Evolutionary conservation across 2,329 filamentous ascomycete genomes (phyloP), one percentile per base, ranked within the genome.

Genomic region (Cladosporium phlei): DNA sequence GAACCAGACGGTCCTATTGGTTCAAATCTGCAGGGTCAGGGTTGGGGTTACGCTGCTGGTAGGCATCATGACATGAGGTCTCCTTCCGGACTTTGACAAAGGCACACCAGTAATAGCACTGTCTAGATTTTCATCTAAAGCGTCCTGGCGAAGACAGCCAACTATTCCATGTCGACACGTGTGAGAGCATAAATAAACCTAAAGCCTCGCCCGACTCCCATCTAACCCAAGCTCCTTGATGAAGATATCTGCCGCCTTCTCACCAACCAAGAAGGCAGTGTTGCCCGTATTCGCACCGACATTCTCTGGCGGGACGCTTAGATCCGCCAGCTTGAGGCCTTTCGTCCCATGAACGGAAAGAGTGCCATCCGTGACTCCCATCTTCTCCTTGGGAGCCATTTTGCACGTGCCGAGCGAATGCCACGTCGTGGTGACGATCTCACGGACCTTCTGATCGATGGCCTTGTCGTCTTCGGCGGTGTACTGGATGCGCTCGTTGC

Each of bases 271-370:
- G 44, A 73, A 58, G 1, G 71, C 70, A 1, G 69, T 72, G 29
- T 72, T 70, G 45, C 71, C 69, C 2, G 71, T 73, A 49, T 74
- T 74, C 0, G 66, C 69, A 3, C 66, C 71, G 4, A 74, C 69
- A 48, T 70, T 70, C 48, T 65, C 57, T 1, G 69, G 68, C 5
- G 63, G 60, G 4, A 69, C 63, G 50, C 57, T 64, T 53, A 74
- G 39, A 63, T 75, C 72, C 7, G 65, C 68, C 46, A 73, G 52
- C 58, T 73, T 73, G 50, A 71, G 52, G 2, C 63, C 63, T 37
- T 51, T 47, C 14, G 64, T 59, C 10, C 68, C 69, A 57, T 71
- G 65, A 7, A 71, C 69, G 47, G 61, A 66, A 45, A 70, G 52
- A n/a, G 49, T 56, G 10, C 51, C 53, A 57, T 70, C 66, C 5